A percentile compares a stretch with the other conserved stretches of the same genome.
These are phyloP conservation scores for Agaricales sp. DNA, from an alignment of 1,284 basidiomycete genomes.

Conservation along the genomic window DNA sequence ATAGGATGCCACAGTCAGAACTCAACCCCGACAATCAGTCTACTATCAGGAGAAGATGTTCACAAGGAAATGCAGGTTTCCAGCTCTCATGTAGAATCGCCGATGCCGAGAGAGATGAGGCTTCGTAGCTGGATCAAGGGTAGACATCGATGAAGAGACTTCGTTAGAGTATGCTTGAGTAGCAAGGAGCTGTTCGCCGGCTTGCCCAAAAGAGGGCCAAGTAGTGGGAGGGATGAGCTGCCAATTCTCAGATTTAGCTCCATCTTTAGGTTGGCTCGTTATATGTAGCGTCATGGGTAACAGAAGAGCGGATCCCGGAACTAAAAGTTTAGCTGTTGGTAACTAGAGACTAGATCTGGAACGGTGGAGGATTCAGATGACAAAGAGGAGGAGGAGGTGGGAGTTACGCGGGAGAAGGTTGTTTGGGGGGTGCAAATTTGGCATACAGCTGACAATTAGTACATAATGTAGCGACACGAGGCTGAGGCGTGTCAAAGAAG, in stretches of 20 bases:
- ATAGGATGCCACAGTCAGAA: slow-evolving; percentile 10
- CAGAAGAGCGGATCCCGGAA: no score
- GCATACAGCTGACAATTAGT: no score
- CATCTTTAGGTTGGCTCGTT: background rate
- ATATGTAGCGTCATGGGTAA: background rate
- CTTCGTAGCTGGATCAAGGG: slow-evolving; percentile 6
- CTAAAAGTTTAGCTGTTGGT: no score
- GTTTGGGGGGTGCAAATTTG: background rate
- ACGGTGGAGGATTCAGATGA: background rate
- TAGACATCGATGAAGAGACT: background rate
- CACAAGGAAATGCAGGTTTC: slow-evolving; percentile 45
- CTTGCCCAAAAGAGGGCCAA: slow-evolving; percentile 1
- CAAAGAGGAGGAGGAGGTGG: background rate
- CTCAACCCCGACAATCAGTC: slow-evolving; percentile 5
- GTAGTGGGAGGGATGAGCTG: background rate
- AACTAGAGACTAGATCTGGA: background rate
- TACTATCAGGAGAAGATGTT: slow-evolving; percentile 15
- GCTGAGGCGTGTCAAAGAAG: no score
- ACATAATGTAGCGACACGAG: no score
- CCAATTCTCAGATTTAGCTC: background rate
- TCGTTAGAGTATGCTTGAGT: background rate
- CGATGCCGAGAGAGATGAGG: slow-evolving; percentile 19
- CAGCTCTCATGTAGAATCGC: slow-evolving; percentile 42
- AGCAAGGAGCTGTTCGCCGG: background rate
- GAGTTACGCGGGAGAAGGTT: background rate